Base-by-base conservation (phyloP, 176 grass and related monocot species). In the Thinopyrum elongatum region DNA sequence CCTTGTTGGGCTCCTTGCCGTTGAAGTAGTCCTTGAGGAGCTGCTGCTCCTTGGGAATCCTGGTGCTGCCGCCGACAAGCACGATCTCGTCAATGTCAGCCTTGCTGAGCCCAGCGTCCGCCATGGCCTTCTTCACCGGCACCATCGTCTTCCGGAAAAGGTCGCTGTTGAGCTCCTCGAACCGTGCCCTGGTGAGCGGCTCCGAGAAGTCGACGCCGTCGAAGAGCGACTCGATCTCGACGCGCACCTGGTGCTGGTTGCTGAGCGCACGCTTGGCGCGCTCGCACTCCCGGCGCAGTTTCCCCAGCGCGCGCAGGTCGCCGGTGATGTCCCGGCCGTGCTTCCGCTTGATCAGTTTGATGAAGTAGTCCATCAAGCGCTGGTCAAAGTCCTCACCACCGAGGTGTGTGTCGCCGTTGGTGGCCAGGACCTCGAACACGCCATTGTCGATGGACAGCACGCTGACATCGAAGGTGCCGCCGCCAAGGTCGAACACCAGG, bases 361-460 rank as follows among this genome's bases (percentile, higher is more conserved):
- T 46, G 38, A 74, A 74, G n/a, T 74, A 74, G 39, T 47, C 70
- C 70, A 74, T 74, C 23, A 74, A 0, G 6, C 70, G 38, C 23
- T 74, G 70, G 70, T 74, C 70, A 23, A 74, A 74, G 15, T 74
- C 70, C n/a, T 74, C 70, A 3, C 70, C 70, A 0, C 70, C 38
- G 70, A 74, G 70, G 39, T 74, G 70, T 2, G 70, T 74, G 39
- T 74, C 70, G 12, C 39, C 70, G 70, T 74, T 74, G 70, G 70
- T 74, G 2, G 70, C 70, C 23, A 74, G 70, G 39, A 74, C 70
- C 70, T 74, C 70, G 70, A 74, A 74, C 38, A 74, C 39, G 39
- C 70, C 70, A 27, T 74, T 74, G 70, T 74, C 70, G 70, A 74
- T 74, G n/a, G 70, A 23, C 70, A 74, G 70, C 70, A 74, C 70